These are phyloP conservation scores for Saraca asoca DNA, from an alignment of 331 rosid species.

Conservation along the genomic window DNA sequence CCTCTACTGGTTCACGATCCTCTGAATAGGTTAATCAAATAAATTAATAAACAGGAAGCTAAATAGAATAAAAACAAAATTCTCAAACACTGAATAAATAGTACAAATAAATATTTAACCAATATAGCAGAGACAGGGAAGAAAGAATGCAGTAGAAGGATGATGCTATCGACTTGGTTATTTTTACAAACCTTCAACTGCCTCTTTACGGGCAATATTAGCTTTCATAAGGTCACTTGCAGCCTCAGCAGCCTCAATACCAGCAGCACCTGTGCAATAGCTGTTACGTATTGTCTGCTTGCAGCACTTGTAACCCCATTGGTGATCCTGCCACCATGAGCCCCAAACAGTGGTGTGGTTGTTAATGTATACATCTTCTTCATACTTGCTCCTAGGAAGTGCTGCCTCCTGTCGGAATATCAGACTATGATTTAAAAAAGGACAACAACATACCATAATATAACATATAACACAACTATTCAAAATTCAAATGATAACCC, in stretches of 20 bases:
- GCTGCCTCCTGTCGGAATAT: conserved; percentile 31
- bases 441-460: no score
- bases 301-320: conserved; percentile 55
- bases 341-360: conserved; percentile 56
- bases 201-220: conserved; percentile 42
- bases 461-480: no score
- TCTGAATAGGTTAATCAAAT: conserved; percentile 30
- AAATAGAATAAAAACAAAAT: not conserved
- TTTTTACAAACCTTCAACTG: conserved; percentile 31
- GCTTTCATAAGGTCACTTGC: conserved; percentile 39
- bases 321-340: conserved; percentile 61
- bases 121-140: no score
- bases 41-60: not conserved
- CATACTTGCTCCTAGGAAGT: conserved; percentile 42
- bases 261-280: conserved; percentile 51
- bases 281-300: conserved; percentile 46
- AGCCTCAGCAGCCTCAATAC: conserved; percentile 48
- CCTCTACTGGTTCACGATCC: conserved; percentile 33
- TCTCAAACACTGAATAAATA: not conserved
- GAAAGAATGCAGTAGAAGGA: no score
- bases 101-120: not conserved
- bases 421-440: no score
- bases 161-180: no score
- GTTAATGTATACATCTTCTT: conserved; percentile 45
- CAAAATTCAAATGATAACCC: no score